These are phyloP conservation scores for Fomes fomentarius DNA, from an alignment of 1,284 basidiomycete species.

Conservation along the genomic window DNA sequence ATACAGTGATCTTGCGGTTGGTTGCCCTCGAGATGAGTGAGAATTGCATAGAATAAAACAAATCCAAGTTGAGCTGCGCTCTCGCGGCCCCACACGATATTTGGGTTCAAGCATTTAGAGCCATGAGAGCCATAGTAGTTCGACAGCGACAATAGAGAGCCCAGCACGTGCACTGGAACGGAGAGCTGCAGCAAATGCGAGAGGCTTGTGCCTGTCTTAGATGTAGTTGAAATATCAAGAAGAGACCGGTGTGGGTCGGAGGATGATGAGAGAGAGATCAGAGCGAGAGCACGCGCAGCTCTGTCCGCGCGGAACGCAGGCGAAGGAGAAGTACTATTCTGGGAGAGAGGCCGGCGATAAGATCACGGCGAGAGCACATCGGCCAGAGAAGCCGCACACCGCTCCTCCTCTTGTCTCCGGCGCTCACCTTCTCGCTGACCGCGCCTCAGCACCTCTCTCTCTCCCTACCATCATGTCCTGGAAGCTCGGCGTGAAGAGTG, in stretches of 20 bases:
- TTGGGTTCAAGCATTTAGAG: neutral
- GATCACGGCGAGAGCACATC: constrained; percentile 4
- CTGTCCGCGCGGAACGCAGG: neutral
- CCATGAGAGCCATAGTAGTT: neutral
- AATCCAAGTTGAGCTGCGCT: no score
- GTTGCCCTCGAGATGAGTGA: constrained; percentile 1
- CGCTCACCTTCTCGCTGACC: constrained; percentile 7
- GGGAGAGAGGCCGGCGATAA: constrained; percentile 8
- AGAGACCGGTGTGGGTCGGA: constrained; percentile 6
- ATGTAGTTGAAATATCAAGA: no score
- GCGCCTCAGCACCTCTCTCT: constrained; percentile 20
- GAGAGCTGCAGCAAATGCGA: no score
- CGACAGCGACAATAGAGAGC: neutral
- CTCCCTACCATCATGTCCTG: constrained; percentile 30
- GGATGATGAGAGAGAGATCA: neutral
- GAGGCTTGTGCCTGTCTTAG: no score
- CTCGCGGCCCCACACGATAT: neutral
- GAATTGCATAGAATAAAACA: no score
- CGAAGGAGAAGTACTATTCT: neutral
- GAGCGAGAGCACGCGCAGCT: no score
- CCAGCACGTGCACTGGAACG: neutral
- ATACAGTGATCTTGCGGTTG: neutral
- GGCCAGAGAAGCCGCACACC: neutral
- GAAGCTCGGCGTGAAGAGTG: constrained; percentile 33
- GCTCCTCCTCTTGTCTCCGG: constrained; percentile 12